phyloP scores from a whole-genome alignment of 2,329 filamentous ascomycete species.

The Didymella lethalis region DNA sequence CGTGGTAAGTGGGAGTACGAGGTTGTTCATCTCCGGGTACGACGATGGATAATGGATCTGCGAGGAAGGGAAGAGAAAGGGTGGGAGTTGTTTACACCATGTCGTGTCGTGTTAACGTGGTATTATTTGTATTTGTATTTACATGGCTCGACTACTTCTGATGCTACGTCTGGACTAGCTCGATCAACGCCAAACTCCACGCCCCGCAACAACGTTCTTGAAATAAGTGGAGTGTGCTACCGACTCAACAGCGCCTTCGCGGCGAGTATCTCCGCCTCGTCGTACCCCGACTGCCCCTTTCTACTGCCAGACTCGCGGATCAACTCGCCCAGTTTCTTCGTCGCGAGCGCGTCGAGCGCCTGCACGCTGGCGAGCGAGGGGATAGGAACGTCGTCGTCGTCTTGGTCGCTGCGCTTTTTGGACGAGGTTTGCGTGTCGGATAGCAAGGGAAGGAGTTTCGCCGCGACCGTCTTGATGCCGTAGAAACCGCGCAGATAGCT shows the following conservation, averaged over 20 bases:
- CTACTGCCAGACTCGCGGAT: slow-evolving; percentile 67
- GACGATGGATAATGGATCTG: no score
- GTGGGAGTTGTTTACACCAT: no score
- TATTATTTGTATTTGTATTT: no score
- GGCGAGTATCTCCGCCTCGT: slow-evolving; percentile 73
- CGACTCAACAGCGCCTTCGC: slow-evolving; percentile 71
- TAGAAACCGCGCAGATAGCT: slow-evolving; percentile 93
- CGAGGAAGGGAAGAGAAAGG: no score
- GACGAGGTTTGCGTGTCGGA: slow-evolving; percentile 33
- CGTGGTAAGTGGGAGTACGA: no score
- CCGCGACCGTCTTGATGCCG: slow-evolving; percentile 78
- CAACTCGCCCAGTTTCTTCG: slow-evolving; percentile 78
- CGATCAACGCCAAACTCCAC: no score
- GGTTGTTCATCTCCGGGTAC: no score
- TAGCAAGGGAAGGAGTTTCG: slow-evolving; percentile 44
- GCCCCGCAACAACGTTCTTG: no score
- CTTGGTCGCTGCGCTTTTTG: slow-evolving; percentile 39
- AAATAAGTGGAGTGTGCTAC: slow-evolving; percentile 40
- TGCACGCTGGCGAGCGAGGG: slow-evolving; percentile 68
- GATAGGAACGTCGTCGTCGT: slow-evolving; percentile 55
- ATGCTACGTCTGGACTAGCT: no score
- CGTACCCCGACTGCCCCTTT: slow-evolving; percentile 76
- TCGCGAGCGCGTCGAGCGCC: slow-evolving; percentile 75
- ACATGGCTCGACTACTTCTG: no score
- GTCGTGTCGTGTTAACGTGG: no score